These are phyloP conservation scores for Colletotrichum viniferum DNA, from an alignment of 2,329 filamentous ascomycete genomes.

Conservation along the genomic window DNA sequence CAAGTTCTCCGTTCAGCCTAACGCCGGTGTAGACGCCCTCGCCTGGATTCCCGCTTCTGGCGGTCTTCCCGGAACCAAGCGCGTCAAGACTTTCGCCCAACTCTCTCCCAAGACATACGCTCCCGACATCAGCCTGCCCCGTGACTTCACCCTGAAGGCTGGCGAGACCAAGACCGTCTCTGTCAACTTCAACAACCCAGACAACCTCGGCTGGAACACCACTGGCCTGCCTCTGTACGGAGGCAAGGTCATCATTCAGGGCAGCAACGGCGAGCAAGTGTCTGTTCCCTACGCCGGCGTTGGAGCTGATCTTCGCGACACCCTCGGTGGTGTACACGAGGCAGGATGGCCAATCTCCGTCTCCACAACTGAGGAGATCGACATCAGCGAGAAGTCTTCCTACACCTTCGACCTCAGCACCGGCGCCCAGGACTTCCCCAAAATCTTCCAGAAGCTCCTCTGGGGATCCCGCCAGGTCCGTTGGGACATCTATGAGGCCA, in stretches of 20 bases:
- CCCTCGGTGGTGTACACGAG: conserved; percentile 15
- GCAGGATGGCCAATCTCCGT: conserved; percentile 17
- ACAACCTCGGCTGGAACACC: conserved; percentile 26
- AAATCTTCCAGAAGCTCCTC: conserved; percentile 22
- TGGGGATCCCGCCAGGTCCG: conserved; percentile 28
- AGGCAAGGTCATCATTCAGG: conserved; percentile 37
- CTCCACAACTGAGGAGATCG: conserved; percentile 3
- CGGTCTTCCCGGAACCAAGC: not conserved
- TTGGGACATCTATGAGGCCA: conserved; percentile 29
- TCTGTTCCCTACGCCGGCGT: conserved; percentile 43
- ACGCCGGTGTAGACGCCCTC: conserved; percentile 41
- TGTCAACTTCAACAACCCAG: conserved; percentile 31
- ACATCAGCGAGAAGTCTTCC: not conserved
- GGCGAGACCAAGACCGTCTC: conserved; percentile 29
- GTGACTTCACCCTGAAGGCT: conserved; percentile 28
- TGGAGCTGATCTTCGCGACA: conserved; percentile 19
- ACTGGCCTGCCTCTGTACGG: conserved; percentile 36
- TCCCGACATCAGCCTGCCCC: conserved; percentile 20
- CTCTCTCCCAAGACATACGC: conserved; percentile 24
- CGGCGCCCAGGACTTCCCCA: conserved; percentile 24
- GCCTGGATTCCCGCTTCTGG: conserved; percentile 18
- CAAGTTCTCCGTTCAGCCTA: conserved; percentile 30
- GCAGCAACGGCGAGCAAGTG: conserved; percentile 43
- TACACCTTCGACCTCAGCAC: conserved; percentile 22
- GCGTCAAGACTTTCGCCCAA: conserved; percentile 27